These are phyloP conservation scores for Solanum etuberosum DNA, from an alignment of 257 asterid genomes.

Conservation along the genomic window DNA sequence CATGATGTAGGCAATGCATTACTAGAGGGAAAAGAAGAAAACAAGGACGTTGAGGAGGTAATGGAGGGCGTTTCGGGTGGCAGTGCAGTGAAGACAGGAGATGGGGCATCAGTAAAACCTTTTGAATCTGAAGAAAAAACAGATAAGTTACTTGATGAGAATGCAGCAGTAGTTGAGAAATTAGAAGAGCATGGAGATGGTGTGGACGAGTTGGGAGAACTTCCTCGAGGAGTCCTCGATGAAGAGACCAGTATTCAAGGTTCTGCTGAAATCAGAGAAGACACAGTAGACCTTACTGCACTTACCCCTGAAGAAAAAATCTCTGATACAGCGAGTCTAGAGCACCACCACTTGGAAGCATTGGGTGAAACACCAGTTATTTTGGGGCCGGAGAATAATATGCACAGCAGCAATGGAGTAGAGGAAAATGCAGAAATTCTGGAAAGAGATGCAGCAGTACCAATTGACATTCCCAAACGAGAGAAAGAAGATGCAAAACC, in stretches of 20 bases:
- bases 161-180: background rate
- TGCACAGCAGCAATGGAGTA: background rate
- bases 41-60: background rate
- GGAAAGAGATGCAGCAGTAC: background rate
- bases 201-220: background rate
- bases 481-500: background rate
- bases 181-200: background rate
- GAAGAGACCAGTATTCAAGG: background rate
- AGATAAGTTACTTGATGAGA: background rate
- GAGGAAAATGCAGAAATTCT: background rate
- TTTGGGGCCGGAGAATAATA: background rate
- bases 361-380: background rate
- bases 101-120: background rate
- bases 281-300: background rate
- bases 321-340: background rate
- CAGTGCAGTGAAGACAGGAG: background rate
- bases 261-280: background rate
- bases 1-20: background rate
- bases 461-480: background rate
- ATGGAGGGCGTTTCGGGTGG: background rate
- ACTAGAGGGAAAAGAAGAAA: background rate
- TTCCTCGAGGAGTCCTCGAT: background rate
- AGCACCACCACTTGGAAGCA: conserved; percentile 4
- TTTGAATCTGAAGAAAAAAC: background rate
- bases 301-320: background rate